Evolutionary conservation across 192 early-diverging fungal species (phyloP).

Genomic region (Coemansia sp.): DNA sequence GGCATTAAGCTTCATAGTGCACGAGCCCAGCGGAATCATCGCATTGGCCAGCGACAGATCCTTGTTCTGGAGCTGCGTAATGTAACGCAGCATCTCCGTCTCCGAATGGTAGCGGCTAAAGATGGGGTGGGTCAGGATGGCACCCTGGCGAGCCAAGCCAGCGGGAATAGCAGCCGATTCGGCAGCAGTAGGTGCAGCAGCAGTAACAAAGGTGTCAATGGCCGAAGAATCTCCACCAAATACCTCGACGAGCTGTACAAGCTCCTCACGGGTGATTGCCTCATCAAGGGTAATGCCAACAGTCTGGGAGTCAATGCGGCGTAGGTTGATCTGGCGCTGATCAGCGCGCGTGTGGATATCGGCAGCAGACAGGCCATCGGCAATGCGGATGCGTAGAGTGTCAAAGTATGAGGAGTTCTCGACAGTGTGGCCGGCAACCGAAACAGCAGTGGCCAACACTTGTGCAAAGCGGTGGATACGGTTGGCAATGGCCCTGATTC

Average conservation of each 20-base stretch:
- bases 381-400: conserved; percentile 82
- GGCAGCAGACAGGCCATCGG: conserved; percentile 57
- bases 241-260: conserved; percentile 73
- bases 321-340: conserved; percentile 82
- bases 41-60: conserved; percentile 97
- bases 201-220: conserved; percentile 45
- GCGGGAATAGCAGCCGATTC: conserved; percentile 57
- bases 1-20: conserved; percentile 99
- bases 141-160: conserved; percentile 68
- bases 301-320: conserved; percentile 69
- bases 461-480: conserved; percentile 91
- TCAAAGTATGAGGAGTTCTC: conserved; percentile 92
- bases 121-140: conserved; percentile 85
- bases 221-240: conserved; percentile 72
- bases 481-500: conserved; percentile 85
- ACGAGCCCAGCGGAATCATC: conserved; percentile 98
- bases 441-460: conserved; percentile 76
- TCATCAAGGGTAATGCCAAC: conserved; percentile 94
- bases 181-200: conserved; percentile 54
- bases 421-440: conserved; percentile 72
- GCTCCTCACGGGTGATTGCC: conserved; percentile 79
- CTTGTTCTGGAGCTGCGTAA: conserved; percentile 92
- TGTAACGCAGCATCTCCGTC: conserved; percentile 98
- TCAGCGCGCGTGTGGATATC: conserved; percentile 72
- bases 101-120: conserved; percentile 98